These are phyloP conservation scores for Paraglomus occultum DNA, from an alignment of 192 early-diverging fungal genomes.

Conservation along the genomic window DNA sequence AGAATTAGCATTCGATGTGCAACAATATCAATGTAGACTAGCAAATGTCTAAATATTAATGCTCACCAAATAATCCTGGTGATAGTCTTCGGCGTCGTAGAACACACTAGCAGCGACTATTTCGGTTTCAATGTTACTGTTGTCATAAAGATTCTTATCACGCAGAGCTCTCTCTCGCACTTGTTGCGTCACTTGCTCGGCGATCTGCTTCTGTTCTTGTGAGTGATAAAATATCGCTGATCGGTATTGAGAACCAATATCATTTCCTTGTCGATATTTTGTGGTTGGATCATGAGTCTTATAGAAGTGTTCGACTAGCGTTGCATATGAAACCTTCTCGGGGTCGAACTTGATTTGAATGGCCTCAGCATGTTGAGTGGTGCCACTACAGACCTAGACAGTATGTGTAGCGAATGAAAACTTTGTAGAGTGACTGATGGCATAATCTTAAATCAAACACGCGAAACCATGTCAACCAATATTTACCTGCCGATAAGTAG, in stretches of 20 bases:
- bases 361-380: constrained; percentile 82
- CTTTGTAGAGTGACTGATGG: neutral
- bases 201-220: constrained; percentile 67
- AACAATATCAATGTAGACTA: too few relatives aligned
- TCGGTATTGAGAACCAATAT: constrained; percentile 85
- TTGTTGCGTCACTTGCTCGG: constrained; percentile 68
- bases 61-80: constrained; percentile 72
- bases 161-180: constrained; percentile 31
- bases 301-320: constrained; percentile 81
- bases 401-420: neutral
- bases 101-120: constrained; percentile 69
- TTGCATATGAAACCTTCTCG: constrained; percentile 64
- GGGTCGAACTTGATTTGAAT: constrained; percentile 77
- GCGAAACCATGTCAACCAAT: neutral
- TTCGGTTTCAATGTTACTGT: constrained; percentile 61
- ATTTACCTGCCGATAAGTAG: constrained; percentile 51
- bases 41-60: constrained; percentile 25
- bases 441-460: neutral
- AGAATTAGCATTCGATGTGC: neutral
- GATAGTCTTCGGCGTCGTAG: constrained; percentile 81
- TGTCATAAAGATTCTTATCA: constrained; percentile 35
- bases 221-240: constrained; percentile 84
- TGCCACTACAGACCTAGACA: constrained; percentile 64
- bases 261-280: constrained; percentile 78
- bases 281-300: constrained; percentile 86